Base-by-base conservation (phyloP, 495 filamentous ascomycete species). In the Poronia punctata region DNA sequence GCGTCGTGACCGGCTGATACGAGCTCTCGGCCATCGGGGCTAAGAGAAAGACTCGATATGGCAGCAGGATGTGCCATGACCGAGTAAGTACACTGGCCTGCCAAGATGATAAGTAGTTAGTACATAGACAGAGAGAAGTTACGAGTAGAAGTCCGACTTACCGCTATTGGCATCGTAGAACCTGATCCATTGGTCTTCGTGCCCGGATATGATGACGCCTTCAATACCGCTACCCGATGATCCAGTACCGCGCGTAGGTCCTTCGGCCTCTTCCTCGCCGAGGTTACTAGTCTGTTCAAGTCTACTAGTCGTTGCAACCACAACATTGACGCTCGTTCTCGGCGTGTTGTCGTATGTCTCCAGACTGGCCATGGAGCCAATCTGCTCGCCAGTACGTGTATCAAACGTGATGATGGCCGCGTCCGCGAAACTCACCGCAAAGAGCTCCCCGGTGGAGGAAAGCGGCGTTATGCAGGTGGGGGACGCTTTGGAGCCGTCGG, bases 151-250 rank as follows among this genome's bases (percentile, higher is more conserved):
- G n/a, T 35, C n/a, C 10, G 24, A 80, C 87, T 61, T 79, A 97
- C 92, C 92, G 64, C 86, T 95, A 56, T 97, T 97, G 16, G 92
- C 92, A 70, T 98, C 92, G 52, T 94, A 98, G 71, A 98, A 93
- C 48, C 92, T 72, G 47, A 98, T 88, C 54, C 84, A 95, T 50
- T 82, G 78, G 66, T 98, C 92, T 61, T 98, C 92, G 57, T 97
- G 88, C 48, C 92, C 92, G 35, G 81, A 92, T 48, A 97, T 93
- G 25, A 98, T 80, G 26, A 90, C 82, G 5, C 92, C 93, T 51
- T 95, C 88, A 2, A 95, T 79, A 16, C 85, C 89, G 16, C 76
- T 82, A 7, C 69, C 64, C 2, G 67, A 61, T 7, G 61, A 63
- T 46, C 80, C 86, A 27, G 43, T 46, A 11, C 80, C 79, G 3